phyloP scores from a whole-genome alignment of 208 protist genomes.

The Phytomonas sp. region DNA sequence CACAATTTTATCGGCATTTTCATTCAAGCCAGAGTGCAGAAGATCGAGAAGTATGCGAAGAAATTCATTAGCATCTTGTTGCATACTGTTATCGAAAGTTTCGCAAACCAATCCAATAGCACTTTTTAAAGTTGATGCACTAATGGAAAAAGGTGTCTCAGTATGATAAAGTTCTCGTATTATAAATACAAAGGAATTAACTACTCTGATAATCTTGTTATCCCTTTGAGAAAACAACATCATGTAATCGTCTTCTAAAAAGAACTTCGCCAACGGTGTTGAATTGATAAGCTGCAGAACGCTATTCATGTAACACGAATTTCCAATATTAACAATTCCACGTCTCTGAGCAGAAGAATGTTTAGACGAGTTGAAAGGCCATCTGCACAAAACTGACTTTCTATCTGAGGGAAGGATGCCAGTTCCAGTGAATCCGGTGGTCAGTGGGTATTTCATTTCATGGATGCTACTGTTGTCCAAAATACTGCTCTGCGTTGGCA shows the following conservation, averaged over 20 bases:
- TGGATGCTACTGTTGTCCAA: background rate
- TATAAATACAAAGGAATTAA: slow-evolving; percentile 66
- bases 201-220: slow-evolving; percentile 23
- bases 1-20: slow-evolving; percentile 20
- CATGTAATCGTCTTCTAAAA: slow-evolving; percentile 69
- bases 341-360: slow-evolving; percentile 17
- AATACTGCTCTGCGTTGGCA: background rate
- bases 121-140: slow-evolving; percentile 73
- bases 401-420: background rate
- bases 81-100: slow-evolving; percentile 59
- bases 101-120: slow-evolving; percentile 57
- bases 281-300: slow-evolving; percentile 75
- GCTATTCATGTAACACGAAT: slow-evolving; percentile 92
- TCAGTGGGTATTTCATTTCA: background rate
- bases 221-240: slow-evolving; percentile 25
- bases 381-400: background rate
- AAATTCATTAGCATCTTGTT: slow-evolving; percentile 93
- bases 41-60: slow-evolving; percentile 86
- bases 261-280: slow-evolving; percentile 84
- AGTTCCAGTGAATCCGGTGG: background rate
- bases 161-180: slow-evolving; percentile 66
- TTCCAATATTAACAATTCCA: slow-evolving; percentile 89
- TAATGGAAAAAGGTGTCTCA: slow-evolving; percentile 48
- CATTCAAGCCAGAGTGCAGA: slow-evolving; percentile 90
- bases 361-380: slow-evolving; percentile 17